phyloP scores from a whole-genome alignment of 352 stramenopile genomes.

The Elongisporangium undulatum region DNA sequence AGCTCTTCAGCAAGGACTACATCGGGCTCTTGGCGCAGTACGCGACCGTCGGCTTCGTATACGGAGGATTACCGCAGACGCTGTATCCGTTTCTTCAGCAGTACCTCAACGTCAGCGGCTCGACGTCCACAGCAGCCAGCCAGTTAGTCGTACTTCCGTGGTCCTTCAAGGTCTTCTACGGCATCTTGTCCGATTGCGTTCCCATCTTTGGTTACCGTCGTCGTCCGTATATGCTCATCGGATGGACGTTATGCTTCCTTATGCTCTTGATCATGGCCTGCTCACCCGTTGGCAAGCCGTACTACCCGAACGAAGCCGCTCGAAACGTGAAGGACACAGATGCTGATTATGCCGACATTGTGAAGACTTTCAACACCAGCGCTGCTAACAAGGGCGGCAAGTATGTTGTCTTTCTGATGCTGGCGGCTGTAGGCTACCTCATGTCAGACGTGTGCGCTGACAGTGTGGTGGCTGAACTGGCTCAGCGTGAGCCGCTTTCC shows the following conservation, averaged over 20 bases:
- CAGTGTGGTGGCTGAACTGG: conserved; percentile 45
- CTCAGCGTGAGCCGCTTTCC: conserved; percentile 41
- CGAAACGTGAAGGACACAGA: conserved; percentile 19
- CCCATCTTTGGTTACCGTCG: conserved; percentile 44
- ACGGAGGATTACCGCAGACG: conserved; percentile 25
- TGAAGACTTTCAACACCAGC: conserved; percentile 23
- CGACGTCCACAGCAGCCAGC: conserved; percentile 25
- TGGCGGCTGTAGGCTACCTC: conserved; percentile 35
- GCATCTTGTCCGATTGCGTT: conserved; percentile 50
- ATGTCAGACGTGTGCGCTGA: conserved; percentile 44
- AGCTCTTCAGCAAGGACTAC: conserved; percentile 21
- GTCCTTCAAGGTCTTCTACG: conserved; percentile 58
- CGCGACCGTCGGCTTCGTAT: conserved; percentile 31
- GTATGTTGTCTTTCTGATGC: conserved; percentile 43
- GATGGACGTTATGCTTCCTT: conserved; percentile 31
- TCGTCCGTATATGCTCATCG: conserved; percentile 51
- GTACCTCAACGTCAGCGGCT: conserved; percentile 35
- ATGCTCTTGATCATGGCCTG: conserved; percentile 44
- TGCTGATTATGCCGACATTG: conserved; percentile 23
- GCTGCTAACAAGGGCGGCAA: conserved; percentile 11
- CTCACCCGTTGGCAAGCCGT: conserved; percentile 30
- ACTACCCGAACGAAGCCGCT: conserved; percentile 27
- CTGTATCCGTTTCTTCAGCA: conserved; percentile 37
- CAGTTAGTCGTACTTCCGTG: conserved; percentile 38
- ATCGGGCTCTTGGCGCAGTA: conserved; percentile 37